Evolutionary conservation across 805 yeast genomes (phyloP).

Genomic region (Isabelozyma pseudorhagii): DNA sequence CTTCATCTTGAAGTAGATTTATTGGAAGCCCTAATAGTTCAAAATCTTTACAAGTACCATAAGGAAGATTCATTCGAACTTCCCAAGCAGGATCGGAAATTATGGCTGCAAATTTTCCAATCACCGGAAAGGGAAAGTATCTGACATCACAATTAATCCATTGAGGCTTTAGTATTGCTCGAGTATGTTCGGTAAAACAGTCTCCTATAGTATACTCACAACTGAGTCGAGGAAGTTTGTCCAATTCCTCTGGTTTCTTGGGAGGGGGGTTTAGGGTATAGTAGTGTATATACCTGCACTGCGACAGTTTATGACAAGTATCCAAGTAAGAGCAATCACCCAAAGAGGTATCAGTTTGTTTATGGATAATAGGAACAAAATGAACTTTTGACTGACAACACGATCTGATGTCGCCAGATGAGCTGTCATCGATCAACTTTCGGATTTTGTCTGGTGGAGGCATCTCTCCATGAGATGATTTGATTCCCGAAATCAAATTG

Average conservation of each 20-base stretch:
- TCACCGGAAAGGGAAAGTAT: constrained; percentile 59
- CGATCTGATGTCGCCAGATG: background rate
- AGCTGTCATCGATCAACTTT: background rate
- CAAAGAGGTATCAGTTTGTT: constrained; percentile 62
- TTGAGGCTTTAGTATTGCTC: constrained; percentile 56
- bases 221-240: constrained; percentile 7
- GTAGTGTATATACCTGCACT: constrained; percentile 83
- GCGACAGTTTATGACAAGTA: constrained; percentile 82
- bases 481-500: constrained; percentile 2
- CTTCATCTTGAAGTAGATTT: constrained; percentile 73
- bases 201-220: constrained; percentile 50
- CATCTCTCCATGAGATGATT: background rate
- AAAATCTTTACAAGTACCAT: constrained; percentile 73
- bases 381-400: constrained; percentile 26
- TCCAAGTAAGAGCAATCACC: constrained; percentile 95
- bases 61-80: constrained; percentile 83
- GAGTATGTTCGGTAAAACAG: constrained; percentile 32
- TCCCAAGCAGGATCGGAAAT: constrained; percentile 98
- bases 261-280: constrained; percentile 43
- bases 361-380: constrained; percentile 24
- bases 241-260: constrained; percentile 4
- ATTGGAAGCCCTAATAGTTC: constrained; percentile 69
- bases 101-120: constrained; percentile 80
- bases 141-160: constrained; percentile 88
- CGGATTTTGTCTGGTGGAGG: background rate